These are phyloP conservation scores for Tulasnella sp. DNA, from an alignment of 768 basidiomycete genomes.

Conservation along the genomic window DNA sequence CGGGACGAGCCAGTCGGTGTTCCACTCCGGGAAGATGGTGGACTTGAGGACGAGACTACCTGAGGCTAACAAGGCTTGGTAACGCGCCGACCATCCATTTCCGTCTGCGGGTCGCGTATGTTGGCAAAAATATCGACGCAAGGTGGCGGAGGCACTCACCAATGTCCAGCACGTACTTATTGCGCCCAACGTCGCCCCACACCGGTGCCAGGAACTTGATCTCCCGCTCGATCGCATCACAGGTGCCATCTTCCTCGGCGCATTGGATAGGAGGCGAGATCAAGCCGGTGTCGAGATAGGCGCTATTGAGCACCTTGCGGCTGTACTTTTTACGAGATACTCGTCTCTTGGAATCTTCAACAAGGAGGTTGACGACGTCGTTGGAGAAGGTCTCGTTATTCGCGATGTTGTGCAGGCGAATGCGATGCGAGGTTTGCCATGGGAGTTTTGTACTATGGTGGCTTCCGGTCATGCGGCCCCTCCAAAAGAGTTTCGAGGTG, in stretches of 20 bases:
- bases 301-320: slow-evolving; percentile 21
- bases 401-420: slow-evolving; percentile 7
- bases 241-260: slow-evolving; percentile 25
- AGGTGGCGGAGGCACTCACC: not conserved
- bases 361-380: not conserved
- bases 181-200: not conserved
- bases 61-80: slow-evolving; percentile 25
- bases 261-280: slow-evolving; percentile 25
- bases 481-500: slow-evolving; percentile 1
- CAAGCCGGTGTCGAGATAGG: slow-evolving; percentile 26
- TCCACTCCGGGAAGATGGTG: slow-evolving; percentile 29
- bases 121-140: not conserved
- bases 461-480: slow-evolving; percentile 4
- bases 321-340: slow-evolving; percentile 7
- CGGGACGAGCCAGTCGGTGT: slow-evolving; percentile 28
- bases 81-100: slow-evolving; percentile 29
- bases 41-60: slow-evolving; percentile 27
- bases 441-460: not conserved
- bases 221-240: slow-evolving; percentile 25
- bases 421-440: slow-evolving; percentile 7
- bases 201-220: slow-evolving; percentile 19
- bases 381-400: not conserved
- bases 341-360: not conserved
- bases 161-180: slow-evolving; percentile 17
- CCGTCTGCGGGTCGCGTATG: slow-evolving; percentile 23